phyloP scores from a whole-genome alignment of 148 eudicot species.

The Silene conica region DNA sequence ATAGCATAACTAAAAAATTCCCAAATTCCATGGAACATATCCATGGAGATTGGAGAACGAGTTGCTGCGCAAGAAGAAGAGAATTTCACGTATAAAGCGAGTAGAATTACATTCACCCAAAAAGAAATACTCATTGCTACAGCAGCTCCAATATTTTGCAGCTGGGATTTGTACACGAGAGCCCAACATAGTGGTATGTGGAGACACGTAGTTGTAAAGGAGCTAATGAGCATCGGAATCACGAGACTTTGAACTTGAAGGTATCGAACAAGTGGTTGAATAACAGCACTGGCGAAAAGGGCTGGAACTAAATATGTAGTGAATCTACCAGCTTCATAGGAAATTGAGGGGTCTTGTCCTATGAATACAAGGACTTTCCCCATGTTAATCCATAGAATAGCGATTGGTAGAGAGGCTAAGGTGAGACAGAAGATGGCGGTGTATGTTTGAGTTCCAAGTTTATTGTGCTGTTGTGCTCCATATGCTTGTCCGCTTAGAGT shows the following conservation, averaged over 20 bases:
- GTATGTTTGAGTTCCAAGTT: slow-evolving; percentile 71
- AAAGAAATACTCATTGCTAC: slow-evolving; percentile 52
- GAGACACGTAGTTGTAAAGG: slow-evolving; percentile 39
- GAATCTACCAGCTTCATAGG: slow-evolving; percentile 69
- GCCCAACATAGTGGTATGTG: slow-evolving; percentile 76
- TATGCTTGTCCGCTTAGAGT: slow-evolving; percentile 85
- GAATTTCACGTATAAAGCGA: slow-evolving; percentile 51
- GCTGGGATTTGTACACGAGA: slow-evolving; percentile 58
- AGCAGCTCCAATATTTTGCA: slow-evolving; percentile 65
- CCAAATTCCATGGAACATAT: slow-evolving; percentile 47
- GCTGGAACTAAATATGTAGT: slow-evolving; percentile 53
- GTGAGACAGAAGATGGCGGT: slow-evolving; percentile 67
- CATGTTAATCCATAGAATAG: slow-evolving; percentile 60
- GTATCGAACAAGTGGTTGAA: slow-evolving; percentile 71
- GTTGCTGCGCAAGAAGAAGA: slow-evolving; percentile 56
- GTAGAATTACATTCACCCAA: slow-evolving; percentile 58
- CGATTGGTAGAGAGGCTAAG: slow-evolving; percentile 57
- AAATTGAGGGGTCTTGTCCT: slow-evolving; percentile 71
- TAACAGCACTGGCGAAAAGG: slow-evolving; percentile 52
- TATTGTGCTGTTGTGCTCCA: slow-evolving; percentile 76
- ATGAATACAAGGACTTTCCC: slow-evolving; percentile 46
- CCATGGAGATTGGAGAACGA: slow-evolving; percentile 63
- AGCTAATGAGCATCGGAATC: slow-evolving; percentile 60
- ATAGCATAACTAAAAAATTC: slow-evolving; percentile 76
- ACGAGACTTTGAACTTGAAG: slow-evolving; percentile 67